Conservation (phyloP, 108 stramenopile species). For the Skeletonema marinoi region DNA sequence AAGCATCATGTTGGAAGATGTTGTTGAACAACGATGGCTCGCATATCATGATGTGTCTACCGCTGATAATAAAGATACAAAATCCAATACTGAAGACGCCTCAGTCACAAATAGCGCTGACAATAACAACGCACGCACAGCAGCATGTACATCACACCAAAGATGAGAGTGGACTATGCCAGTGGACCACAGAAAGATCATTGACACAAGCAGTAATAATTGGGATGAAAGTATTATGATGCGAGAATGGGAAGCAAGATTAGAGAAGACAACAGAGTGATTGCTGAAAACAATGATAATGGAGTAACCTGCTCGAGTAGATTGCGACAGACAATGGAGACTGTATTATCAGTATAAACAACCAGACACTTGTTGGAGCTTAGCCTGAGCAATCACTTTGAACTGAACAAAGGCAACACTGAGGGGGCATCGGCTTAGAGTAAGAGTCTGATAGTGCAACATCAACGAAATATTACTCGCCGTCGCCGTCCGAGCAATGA, state of each 20-base stretch:
- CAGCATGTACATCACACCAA: neutral
- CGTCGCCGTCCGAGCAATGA: no score
- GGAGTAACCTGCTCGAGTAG: no score
- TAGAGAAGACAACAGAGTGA: no score
- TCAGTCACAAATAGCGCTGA: neutral
- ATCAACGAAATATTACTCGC: no score
- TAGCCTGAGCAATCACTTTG: no score
- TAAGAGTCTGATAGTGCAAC: no score
- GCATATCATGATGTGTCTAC: neutral
- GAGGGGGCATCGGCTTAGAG: no score
- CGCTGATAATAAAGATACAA: neutral
- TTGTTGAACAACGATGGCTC: conserved; percentile 23
- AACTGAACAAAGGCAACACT: no score
- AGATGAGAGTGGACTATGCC: neutral
- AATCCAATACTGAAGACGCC: neutral
- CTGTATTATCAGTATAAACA: no score
- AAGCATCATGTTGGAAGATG: conserved; percentile 38
- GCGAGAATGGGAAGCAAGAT: conserved; percentile 19
- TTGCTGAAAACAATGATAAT: no score
- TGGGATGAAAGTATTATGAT: conserved; percentile 38
- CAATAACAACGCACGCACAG: neutral
- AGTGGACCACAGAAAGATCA: conserved; percentile 37
- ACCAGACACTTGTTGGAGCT: no score
- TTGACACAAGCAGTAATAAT: conserved; percentile 40
- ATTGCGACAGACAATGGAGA: no score